phyloP scores from a whole-genome alignment of 768 basidiomycete species.

The Neoboletus brunneissimus region DNA sequence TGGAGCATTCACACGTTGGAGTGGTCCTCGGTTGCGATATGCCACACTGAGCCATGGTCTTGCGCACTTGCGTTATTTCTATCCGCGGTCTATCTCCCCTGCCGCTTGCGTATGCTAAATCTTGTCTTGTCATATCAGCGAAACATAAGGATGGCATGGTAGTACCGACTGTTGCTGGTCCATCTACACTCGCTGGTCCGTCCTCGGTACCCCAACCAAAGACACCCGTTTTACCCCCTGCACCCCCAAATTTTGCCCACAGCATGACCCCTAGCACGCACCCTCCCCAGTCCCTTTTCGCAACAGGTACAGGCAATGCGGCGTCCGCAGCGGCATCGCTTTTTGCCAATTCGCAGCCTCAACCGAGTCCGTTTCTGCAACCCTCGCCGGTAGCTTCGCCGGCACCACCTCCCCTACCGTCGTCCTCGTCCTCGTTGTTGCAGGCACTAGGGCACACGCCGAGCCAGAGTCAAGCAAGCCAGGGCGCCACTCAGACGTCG shows the following conservation, averaged over 20 bases:
- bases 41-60: background rate
- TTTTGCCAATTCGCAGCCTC: slow-evolving; percentile 24
- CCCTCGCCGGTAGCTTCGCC: slow-evolving; percentile 18
- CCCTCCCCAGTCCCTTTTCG: slow-evolving; percentile 29
- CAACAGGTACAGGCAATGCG: slow-evolving; percentile 15
- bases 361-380: slow-evolving; percentile 31
- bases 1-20: too few species aligned
- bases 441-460: slow-evolving; percentile 24
- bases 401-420: slow-evolving; percentile 10
- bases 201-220: slow-evolving; percentile 12
- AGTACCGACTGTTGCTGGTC: slow-evolving; percentile 11
- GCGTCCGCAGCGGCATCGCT: slow-evolving; percentile 14
- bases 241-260: slow-evolving; percentile 13
- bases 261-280: slow-evolving; percentile 35
- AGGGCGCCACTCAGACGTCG: background rate
- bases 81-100: background rate
- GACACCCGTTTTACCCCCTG: slow-evolving; percentile 17
- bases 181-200: slow-evolving; percentile 10
- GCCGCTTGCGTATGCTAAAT: slow-evolving; percentile 5
- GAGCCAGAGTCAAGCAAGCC: slow-evolving; percentile 9
- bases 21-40: background rate
- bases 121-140: slow-evolving; percentile 6
- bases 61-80: background rate
- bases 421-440: slow-evolving; percentile 25
- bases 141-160: slow-evolving; percentile 24